Evolutionary conservation across 495 filamentous ascomycete genomes (phyloP).

Genomic region (Penicillium lividum): DNA sequence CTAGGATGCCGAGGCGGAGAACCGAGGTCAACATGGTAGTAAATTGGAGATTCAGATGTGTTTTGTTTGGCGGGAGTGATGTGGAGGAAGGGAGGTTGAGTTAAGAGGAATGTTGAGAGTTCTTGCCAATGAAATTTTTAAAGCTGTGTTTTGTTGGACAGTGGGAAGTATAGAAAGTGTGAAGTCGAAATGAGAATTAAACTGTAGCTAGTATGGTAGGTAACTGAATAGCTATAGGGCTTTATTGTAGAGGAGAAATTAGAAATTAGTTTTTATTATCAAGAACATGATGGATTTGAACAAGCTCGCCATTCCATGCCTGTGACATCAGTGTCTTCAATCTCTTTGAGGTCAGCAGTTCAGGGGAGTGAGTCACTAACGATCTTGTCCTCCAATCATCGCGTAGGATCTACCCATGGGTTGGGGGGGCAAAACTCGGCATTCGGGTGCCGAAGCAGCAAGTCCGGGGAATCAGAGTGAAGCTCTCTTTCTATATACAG

Average conservation of each 20-base stretch:
- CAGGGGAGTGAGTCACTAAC: neutral
- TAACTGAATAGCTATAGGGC: too few species aligned
- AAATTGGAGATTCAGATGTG: neutral
- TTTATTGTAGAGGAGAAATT: neutral
- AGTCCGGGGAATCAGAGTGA: neutral
- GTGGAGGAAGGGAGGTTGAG: neutral
- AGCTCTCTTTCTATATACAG: too few species aligned
- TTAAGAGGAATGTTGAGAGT: neutral
- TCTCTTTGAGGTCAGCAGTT: neutral
- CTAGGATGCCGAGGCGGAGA: conserved; percentile 49
- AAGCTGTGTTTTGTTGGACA: neutral
- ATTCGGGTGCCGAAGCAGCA: neutral
- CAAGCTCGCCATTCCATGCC: neutral
- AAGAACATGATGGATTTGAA: neutral
- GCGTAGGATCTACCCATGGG: neutral
- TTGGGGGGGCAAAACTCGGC: neutral
- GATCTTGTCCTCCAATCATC: neutral
- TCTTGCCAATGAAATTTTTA: neutral
- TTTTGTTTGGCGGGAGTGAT: neutral
- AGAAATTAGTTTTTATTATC: neutral
- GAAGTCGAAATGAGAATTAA: neutral
- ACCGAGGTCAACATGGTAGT: conserved; percentile 23
- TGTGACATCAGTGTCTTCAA: conserved; percentile 18
- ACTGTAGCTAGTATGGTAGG: too few species aligned
- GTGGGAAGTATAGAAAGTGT: neutral